Base-by-base conservation (phyloP, 371 early-diverging fungal species). In the Mycotypha africana region DNA sequence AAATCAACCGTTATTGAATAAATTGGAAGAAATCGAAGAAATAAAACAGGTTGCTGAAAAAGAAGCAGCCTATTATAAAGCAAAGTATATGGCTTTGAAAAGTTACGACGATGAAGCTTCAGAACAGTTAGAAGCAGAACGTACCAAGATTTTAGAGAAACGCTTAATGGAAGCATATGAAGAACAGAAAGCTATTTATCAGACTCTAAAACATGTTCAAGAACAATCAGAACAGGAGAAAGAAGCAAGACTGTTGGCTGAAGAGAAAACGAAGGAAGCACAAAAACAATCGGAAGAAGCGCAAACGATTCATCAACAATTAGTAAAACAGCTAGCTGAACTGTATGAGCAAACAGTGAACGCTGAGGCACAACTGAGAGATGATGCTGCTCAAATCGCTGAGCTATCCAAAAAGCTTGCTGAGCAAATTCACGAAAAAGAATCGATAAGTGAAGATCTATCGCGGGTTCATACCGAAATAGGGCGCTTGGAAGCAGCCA, bases 41-140 rank as follows among this genome's bases (percentile, higher is more conserved):
- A 45, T 74, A 28, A 58, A 75, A 26, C 59, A 67, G 3, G 66
- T 68, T 11, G 81, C 81, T 1, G 47, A 78, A 12, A 68, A 80
- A 42, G 81, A 80, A 39, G 78, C 81, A 5, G 73, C 76, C 0
- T 80, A 78, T 36, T 67, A 74, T 42, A 78, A 74, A 53, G 62
- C 78, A 12, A 78, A 74, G 31, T 59, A 62, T 20, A 24, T 32
- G 7, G 59, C 56, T 47, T 26, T 68, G 42, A 38, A 68, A 58
- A 15, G 54, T 53, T 44, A 31, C 32, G 42, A 71, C 47, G 43
- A 38, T n/a, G 43, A 45, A 8, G 61, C 62, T 3, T 48, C 78
- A 2, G 60, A 63, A 22, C 46, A 45, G 4, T 50, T 80, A 4
- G 81, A 78, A 43, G 58, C 55, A 17, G 67, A 67, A n/a, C 58